Conservation (phyloP, 441 rosid species). For the Eutrema salsugineum region DNA sequence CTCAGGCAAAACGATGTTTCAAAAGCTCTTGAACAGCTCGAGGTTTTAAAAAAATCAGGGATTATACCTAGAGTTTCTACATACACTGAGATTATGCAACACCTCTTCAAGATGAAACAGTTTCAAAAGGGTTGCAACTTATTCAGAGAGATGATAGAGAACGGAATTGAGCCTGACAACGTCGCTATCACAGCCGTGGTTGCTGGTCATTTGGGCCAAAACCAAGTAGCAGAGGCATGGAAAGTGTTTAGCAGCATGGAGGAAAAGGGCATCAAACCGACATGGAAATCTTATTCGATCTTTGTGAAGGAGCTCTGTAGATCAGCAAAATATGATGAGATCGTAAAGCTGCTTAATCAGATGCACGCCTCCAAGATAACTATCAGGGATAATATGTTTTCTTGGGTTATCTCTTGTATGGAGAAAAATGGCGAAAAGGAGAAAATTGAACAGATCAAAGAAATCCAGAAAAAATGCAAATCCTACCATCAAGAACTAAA, state of each 20-base stretch:
- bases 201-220: conserved; percentile 57
- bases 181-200: conserved; percentile 62
- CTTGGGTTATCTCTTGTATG: conserved; percentile 53
- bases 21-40: conserved; percentile 54
- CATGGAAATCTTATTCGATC: conserved; percentile 52
- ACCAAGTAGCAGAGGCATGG: conserved; percentile 68
- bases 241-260: conserved; percentile 52
- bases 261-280: conserved; percentile 50
- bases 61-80: conserved; percentile 45
- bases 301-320: conserved; percentile 68
- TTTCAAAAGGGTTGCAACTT: conserved; percentile 53
- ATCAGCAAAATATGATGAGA: conserved; percentile 51
- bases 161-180: conserved; percentile 51
- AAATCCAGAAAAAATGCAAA: conserved; percentile 38
- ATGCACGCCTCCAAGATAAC: conserved; percentile 51
- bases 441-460: conserved; percentile 46
- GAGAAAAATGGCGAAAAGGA: conserved; percentile 56
- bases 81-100: conserved; percentile 67
- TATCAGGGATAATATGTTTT: conserved; percentile 45
- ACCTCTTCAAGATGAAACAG: conserved; percentile 47
- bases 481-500: conserved; percentile 17
- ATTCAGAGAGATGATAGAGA: conserved; percentile 63
- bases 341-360: conserved; percentile 47
- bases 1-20: conserved; percentile 53
- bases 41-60: conserved; percentile 54